These are phyloP conservation scores for Cladosporium colombiae DNA, from an alignment of 2,329 filamentous ascomycete species.

Conservation along the genomic window DNA sequence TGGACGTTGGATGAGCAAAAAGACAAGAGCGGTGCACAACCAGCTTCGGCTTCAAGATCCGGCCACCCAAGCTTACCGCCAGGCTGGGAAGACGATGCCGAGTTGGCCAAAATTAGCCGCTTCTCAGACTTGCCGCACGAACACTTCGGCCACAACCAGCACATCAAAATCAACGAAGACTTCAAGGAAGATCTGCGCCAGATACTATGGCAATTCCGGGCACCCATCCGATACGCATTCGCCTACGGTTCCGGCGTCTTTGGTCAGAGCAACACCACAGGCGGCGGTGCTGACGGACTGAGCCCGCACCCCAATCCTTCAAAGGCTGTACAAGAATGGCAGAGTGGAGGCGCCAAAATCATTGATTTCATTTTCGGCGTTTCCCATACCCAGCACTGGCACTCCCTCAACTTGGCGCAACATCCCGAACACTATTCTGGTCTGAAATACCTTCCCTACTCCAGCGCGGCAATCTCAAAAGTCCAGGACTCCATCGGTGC, in stretches of 20 bases:
- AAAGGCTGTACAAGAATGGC: slow-evolving; percentile 76
- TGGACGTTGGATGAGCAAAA: slow-evolving; percentile 13
- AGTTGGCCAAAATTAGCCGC: slow-evolving; percentile 65
- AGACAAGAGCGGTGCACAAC: background rate
- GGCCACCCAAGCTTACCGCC: slow-evolving; percentile 9
- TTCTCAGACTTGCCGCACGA: slow-evolving; percentile 76
- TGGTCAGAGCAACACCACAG: slow-evolving; percentile 61
- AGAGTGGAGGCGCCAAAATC: slow-evolving; percentile 89
- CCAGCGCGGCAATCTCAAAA: slow-evolving; percentile 79
- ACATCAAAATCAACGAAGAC: slow-evolving; percentile 93
- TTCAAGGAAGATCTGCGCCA: slow-evolving; percentile 88
- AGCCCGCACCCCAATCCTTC: slow-evolving; percentile 81
- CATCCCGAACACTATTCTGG: slow-evolving; percentile 91
- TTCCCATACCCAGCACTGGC: slow-evolving; percentile 93
- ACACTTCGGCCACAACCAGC: slow-evolving; percentile 91
- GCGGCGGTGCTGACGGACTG: slow-evolving; percentile 49
- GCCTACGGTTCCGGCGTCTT: slow-evolving; percentile 98
- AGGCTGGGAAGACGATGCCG: slow-evolving; percentile 71
- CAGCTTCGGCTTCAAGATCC: background rate
- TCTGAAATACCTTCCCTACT: slow-evolving; percentile 67
- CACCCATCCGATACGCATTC: slow-evolving; percentile 93
- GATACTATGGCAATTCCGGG: slow-evolving; percentile 86
- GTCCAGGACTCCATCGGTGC: slow-evolving; percentile 89
- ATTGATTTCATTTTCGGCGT: slow-evolving; percentile 99
- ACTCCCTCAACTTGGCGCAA: slow-evolving; percentile 85